These are phyloP conservation scores for Fusarium sp. DNA, from an alignment of 2,329 filamentous ascomycete species.

Conservation along the genomic window DNA sequence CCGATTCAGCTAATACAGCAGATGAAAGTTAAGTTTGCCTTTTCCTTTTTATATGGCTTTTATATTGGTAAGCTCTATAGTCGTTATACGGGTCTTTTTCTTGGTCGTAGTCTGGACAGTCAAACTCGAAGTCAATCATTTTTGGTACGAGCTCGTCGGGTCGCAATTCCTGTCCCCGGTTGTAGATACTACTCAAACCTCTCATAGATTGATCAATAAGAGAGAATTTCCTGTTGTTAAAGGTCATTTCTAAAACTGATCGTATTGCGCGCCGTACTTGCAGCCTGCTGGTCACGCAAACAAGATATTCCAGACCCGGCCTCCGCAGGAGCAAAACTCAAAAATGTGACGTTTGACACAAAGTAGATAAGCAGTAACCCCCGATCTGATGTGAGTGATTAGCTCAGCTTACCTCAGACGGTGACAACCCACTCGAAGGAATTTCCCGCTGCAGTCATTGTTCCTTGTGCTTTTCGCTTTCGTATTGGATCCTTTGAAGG, in stretches of 20 bases:
- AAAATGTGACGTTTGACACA: not conserved
- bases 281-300: not conserved
- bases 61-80: no score
- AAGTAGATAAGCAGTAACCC: not conserved
- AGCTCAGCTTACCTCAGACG: constrained; percentile 10
- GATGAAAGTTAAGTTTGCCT: not conserved
- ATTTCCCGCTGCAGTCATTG: accelerated
- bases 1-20: not conserved
- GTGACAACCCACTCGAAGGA: not conserved
- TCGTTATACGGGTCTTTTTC: not conserved
- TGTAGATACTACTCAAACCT: not conserved
- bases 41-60: no score
- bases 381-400: accelerated
- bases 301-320: no score
- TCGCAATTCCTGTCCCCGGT: not conserved
- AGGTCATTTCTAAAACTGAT: accelerated
- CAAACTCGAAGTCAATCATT: accelerated
- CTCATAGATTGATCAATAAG: no score
- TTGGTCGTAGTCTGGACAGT: accelerated
- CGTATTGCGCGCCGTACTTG: not conserved
- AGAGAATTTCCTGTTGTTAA: accelerated
- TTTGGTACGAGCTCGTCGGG: no score
- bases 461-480: not conserved
- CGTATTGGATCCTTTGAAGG: not conserved
- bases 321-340: not conserved